Base-by-base conservation (phyloP, 2,329 filamentous ascomycete species). In the Sporothrix phasma region DNA sequence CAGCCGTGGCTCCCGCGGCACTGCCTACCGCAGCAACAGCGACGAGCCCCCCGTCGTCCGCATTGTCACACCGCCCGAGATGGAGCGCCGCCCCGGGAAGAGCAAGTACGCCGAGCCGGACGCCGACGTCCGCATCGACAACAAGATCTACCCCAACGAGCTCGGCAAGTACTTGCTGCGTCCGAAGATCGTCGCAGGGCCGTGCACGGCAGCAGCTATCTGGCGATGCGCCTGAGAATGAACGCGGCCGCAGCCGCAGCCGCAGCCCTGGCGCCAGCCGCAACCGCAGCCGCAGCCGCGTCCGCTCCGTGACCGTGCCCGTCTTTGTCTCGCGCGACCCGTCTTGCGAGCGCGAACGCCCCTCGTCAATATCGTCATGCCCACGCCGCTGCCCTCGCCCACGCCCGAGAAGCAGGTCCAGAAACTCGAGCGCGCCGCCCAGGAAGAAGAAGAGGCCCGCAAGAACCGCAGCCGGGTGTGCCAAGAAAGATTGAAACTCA, bases 61-160 rank as follows among this genome's bases (percentile, higher is more conserved):
- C 58, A 82, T 86, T 64, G 78, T 82, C 61, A 81, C 82, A 2
- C 83, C 84, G 11, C 83, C 83, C 22, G 78, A 78, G 64, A 79
- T 80, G 76, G 76, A 79, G 64, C 73, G 76, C 10, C 68, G 73
- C 2, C 69, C 73, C 11, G 76, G 77, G 46, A 80, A 80, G 72
- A 79, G 77, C 63, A 78, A 73, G 8, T 88, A 82, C 64, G 82
- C 81, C 67, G 81, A 74, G 7, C 85, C 85, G 1, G 78, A 88
- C 69, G 85, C 85, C n/a, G 85, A 88, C 71, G 84, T 87, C 62
- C 77, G 76, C 61, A 81, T 86, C 65, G 84, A 87, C 70, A 81
- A 85, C 68, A 74, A 81, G 66, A 78, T 87, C 66, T 76, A 79
- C 62, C 85, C 85, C 5, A 72, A 72, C 46, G 81, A 86, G 34